Evolutionary conservation across 2,329 filamentous ascomycete genomes (phyloP).

Genomic region (Nannizziopsis arthrosporioides): DNA sequence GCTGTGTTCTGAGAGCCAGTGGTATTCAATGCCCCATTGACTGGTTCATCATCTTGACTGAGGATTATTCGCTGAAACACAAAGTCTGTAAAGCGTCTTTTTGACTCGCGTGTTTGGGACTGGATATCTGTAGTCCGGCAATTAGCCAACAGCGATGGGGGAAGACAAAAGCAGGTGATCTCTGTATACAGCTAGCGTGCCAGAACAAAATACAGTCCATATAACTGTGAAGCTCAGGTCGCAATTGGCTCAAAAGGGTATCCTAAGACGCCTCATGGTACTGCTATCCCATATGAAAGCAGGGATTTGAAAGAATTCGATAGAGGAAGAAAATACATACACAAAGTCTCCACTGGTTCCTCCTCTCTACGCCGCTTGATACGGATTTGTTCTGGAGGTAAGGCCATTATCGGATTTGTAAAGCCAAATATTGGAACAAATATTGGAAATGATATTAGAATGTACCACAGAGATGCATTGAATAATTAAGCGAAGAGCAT

Average conservation of each 20-base stretch:
- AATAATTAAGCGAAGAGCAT: too few species aligned
- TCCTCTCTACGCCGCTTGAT: conserved; percentile 48
- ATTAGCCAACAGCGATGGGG: too few species aligned
- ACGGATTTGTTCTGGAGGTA: conserved; percentile 40
- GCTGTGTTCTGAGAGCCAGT: not conserved
- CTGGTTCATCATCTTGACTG: not conserved
- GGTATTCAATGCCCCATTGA: not conserved
- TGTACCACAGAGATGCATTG: too few species aligned
- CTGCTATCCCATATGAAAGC: not conserved
- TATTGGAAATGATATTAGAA: too few species aligned
- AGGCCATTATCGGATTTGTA: conserved; percentile 27
- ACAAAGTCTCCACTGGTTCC: conserved; percentile 45
- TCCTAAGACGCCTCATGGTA: not conserved
- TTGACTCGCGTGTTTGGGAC: conserved; percentile 34
- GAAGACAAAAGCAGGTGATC: too few species aligned
- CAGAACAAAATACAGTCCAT: too few species aligned
- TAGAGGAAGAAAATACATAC: conserved; percentile 30
- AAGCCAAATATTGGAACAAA: too few species aligned
- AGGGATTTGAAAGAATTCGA: not conserved
- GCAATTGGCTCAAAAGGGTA: too few species aligned
- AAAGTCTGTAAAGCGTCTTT: conserved; percentile 39
- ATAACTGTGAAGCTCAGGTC: too few species aligned
- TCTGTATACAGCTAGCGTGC: too few species aligned
- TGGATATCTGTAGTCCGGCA: conserved; percentile 31
- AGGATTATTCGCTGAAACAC: conserved; percentile 34